Evolutionary conservation across 352 stramenopile genomes (phyloP).

Genomic region (Globisporangium echinulatum): DNA sequence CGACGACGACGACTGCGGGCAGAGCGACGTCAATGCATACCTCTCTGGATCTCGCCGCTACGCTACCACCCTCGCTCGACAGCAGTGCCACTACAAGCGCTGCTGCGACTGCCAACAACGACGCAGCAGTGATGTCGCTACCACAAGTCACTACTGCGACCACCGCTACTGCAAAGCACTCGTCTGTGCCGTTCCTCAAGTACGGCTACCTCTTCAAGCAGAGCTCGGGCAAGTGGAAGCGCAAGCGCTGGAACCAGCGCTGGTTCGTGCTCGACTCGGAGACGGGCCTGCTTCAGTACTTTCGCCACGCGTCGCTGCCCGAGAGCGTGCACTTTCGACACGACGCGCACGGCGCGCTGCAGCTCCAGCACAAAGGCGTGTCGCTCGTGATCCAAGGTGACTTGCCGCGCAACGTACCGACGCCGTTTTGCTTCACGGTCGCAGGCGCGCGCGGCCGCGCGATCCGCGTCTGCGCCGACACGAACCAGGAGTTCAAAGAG

Average conservation of each 20-base stretch:
- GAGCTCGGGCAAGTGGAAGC: constrained; percentile 74
- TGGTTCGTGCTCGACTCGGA: constrained; percentile 74
- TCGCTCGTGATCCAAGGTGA: constrained; percentile 70
- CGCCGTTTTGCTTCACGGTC: constrained; percentile 76
- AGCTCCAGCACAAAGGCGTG: constrained; percentile 38
- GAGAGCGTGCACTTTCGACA: constrained; percentile 45
- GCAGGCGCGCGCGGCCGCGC: constrained; percentile 25
- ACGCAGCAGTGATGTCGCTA: background rate
- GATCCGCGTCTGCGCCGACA: constrained; percentile 60
- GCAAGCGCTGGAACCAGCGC: constrained; percentile 72
- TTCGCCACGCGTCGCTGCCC: constrained; percentile 53
- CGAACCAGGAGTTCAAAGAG: constrained; percentile 61
- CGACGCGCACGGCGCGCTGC: constrained; percentile 49
- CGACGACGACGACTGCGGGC: no score
- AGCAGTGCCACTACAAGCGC: no score
- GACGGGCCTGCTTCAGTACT: constrained; percentile 63
- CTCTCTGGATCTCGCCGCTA: no score
- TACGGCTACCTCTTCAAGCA: constrained; percentile 74
- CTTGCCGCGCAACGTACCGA: constrained; percentile 57
- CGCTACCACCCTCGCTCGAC: no score
- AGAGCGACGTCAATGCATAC: no score
- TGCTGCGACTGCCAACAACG: no score
- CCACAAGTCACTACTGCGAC: background rate
- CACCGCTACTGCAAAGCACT: background rate
- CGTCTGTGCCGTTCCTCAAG: constrained; percentile 15